Conservation (phyloP, 768 basidiomycete genomes). For the Tephrocybe rancida region DNA sequence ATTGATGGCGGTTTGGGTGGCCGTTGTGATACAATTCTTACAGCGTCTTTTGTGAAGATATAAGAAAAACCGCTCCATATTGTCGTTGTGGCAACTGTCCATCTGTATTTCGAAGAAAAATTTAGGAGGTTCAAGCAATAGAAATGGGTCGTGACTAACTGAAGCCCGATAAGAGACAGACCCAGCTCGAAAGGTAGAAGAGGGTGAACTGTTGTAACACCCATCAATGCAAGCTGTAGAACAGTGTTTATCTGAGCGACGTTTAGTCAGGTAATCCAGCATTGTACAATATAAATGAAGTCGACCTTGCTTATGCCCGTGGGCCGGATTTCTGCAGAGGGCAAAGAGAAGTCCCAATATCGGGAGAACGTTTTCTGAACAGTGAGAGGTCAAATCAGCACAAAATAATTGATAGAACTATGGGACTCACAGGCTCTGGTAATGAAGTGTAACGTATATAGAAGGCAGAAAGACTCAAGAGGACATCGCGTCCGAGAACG, state of each 20-base stretch:
- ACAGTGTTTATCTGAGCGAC: conserved; percentile 80
- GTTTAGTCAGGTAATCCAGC: background rate
- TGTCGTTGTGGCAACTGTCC: conserved; percentile 87
- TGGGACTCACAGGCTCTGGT: conserved; percentile 73
- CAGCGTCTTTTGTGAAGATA: conserved; percentile 73
- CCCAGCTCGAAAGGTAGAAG: conserved; percentile 65
- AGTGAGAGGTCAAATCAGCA: background rate
- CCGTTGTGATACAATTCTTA: conserved; percentile 54
- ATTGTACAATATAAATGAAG: conserved; percentile 4
- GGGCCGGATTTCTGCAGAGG: conserved; percentile 92
- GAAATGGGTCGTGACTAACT: conserved; percentile 57
- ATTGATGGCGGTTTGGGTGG: conserved; percentile 28
- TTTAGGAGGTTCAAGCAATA: conserved; percentile 5
- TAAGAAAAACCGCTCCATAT: conserved; percentile 91
- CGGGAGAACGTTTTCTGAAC: conserved; percentile 86
- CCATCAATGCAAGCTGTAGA: conserved; percentile 91
- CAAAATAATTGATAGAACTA: conserved; percentile 1
- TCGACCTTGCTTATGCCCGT: conserved; percentile 90
- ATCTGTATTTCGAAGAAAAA: conserved; percentile 48
- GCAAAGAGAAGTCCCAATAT: conserved; percentile 96
- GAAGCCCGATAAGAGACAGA: conserved; percentile 62
- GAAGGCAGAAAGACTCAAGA: conserved; percentile 86
- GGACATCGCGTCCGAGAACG: conserved; percentile 87
- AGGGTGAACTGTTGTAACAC: conserved; percentile 82
- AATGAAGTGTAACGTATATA: conserved; percentile 92